Percentiles rank a stretch among this genome's conserved stretches.
Evolutionary conservation across 805 yeast genomes (phyloP).

Genomic region (Huiozyma naganishii): DNA sequence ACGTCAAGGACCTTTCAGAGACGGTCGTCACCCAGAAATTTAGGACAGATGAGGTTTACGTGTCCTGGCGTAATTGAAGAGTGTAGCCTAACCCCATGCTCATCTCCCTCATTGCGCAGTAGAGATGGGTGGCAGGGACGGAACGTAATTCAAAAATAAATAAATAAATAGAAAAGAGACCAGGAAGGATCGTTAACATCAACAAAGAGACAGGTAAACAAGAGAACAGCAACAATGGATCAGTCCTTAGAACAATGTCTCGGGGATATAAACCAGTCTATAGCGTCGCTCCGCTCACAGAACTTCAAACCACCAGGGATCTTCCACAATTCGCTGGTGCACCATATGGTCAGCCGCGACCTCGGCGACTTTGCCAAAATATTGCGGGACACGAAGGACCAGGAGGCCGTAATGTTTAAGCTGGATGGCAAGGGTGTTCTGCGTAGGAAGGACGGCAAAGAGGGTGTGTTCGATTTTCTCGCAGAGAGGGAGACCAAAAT

Average conservation of each 20-base stretch:
- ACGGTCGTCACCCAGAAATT: conserved; percentile 90
- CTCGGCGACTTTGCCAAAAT: conserved; percentile 36
- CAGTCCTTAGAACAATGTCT: conserved; percentile 24
- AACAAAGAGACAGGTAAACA: background rate
- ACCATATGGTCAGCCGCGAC: conserved; percentile 29
- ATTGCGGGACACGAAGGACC: conserved; percentile 52
- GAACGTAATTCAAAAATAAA: background rate
- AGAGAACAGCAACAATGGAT: conserved; percentile 9
- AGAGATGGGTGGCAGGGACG: background rate
- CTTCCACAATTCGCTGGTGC: conserved; percentile 52
- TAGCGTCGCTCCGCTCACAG: conserved; percentile 32
- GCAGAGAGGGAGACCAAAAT: conserved; percentile 23
- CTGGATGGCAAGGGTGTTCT: conserved; percentile 30
- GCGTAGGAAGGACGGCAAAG: conserved; percentile 42
- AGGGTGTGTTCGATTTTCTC: conserved; percentile 28
- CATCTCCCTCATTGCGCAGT: background rate
- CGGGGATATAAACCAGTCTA: conserved; percentile 29
- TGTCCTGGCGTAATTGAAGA: conserved; percentile 67
- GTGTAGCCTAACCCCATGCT: background rate
- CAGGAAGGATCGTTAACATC: background rate
- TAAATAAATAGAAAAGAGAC: background rate
- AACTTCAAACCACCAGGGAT: conserved; percentile 49
- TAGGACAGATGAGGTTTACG: conserved; percentile 87
- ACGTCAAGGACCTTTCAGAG: conserved; percentile 41
- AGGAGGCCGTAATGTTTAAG: conserved; percentile 37